Evolutionary conservation across 139 green algal species (phyloP), one percentile per base, ranked within the genome.

Genomic region (Tetradesmus lagerheimii): DNA sequence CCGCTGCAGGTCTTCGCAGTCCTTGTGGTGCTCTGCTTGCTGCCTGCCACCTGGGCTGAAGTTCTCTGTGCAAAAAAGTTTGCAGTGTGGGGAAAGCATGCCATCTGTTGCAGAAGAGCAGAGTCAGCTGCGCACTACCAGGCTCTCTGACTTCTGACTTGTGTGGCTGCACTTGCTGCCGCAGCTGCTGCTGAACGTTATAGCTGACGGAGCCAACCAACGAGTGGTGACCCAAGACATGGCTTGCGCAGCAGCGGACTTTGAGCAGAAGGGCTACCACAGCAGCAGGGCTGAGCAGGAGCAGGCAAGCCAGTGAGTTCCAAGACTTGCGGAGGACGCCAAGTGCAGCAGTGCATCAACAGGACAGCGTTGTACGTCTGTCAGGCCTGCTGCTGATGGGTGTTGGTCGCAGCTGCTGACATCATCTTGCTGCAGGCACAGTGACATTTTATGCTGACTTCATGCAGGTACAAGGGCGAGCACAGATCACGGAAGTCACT

Each of bases 221-320:
- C 34, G 20, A 18, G 35, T 35, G 3, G 4, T 47, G 2, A 83
- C 77, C 41, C 8, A 43, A 18, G 79, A 84, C 1, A 71, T 71
- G 57, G 57, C 57, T 71, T 71, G 57, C 31, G 41, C 79, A 84
- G 79, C 79, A 84, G 39, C 39, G 37, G 41, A 83, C 3, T 71
- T 71, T 71, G 57, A 71, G 23, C 57, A 71, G 57, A 71, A 71
- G 57, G 57, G 57, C 25, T n/a, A n/a, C 57, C 15, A 71, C 57
- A 83, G 77, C 77, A 53, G 77, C 77, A 45, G 35, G 15, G 35
- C 34, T 53, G 79, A 84, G 39, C 20, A 35, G 27, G 79, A 66
- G 9, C 41, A 66, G 27, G 4, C 39, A 20, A 47, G 57, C 25
- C 38, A 15, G 79, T 84, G 27, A 84, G 39, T 84, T 16, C 5